Conservation (phyloP, 768 basidiomycete species). For the Ramaria rubella region DNA sequence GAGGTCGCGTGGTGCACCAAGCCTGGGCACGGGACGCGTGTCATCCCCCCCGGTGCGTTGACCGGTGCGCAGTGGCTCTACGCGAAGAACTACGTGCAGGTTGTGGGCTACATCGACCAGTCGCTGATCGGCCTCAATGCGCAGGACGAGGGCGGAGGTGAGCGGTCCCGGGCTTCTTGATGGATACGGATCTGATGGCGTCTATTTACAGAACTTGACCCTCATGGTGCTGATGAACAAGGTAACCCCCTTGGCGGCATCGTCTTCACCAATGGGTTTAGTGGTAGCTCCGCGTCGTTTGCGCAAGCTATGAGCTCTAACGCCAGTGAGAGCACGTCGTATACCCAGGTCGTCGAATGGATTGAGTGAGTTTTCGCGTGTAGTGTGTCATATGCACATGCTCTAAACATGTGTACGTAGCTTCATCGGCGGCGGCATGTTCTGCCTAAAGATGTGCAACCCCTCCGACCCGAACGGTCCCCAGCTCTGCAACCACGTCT, state of each 20-base stretch:
- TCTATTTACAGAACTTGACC: constrained; percentile 30
- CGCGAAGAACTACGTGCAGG: constrained; percentile 15
- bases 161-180: constrained; percentile 25
- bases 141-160: constrained; percentile 33
- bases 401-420: not conserved
- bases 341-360: constrained; percentile 14
- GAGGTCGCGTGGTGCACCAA: constrained; percentile 29
- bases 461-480: constrained; percentile 12
- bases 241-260: constrained; percentile 32
- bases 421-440: constrained; percentile 14
- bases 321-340: not conserved
- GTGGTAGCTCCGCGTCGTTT: constrained; percentile 6
- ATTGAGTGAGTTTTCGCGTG: constrained; percentile 4
- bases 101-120: constrained; percentile 32
- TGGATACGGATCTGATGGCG: not conserved
- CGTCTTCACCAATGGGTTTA: constrained; percentile 32
- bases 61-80: constrained; percentile 17
- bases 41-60: constrained; percentile 16
- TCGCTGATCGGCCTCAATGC: constrained; percentile 32
- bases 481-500: constrained; percentile 14
- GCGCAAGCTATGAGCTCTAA: not conserved
- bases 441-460: constrained; percentile 17
- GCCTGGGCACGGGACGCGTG: constrained; percentile 21
- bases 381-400: not conserved
- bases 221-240: constrained; percentile 31